These are phyloP conservation scores for Lipomyces japonicus DNA, from an alignment of 805 yeast genomes.

Conservation along the genomic window DNA sequence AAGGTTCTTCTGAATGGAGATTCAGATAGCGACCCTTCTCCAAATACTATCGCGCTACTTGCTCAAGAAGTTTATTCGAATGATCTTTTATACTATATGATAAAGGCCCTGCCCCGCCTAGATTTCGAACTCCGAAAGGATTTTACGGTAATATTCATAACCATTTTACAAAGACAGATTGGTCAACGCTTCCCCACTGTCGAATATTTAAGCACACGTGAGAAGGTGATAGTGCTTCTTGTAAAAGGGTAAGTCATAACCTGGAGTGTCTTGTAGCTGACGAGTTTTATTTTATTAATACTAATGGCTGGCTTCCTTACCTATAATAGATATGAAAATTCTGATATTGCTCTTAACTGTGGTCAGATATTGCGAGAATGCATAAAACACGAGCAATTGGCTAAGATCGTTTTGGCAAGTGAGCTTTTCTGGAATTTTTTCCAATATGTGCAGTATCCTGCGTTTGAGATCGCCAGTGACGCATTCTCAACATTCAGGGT, in stretches of 20 bases:
- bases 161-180: conserved; percentile 71
- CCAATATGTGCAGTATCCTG: conserved; percentile 65
- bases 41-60: conserved; percentile 69
- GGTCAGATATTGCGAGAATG: conserved; percentile 84
- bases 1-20: conserved; percentile 67
- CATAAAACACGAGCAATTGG: conserved; percentile 68
- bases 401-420: conserved; percentile 57
- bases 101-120: conserved; percentile 56
- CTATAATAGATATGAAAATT: conserved; percentile 56
- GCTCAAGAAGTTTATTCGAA: conserved; percentile 75
- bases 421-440: conserved; percentile 74
- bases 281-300: neutral
- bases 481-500: conserved; percentile 67
- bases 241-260: conserved; percentile 38
- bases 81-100: conserved; percentile 62
- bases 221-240: conserved; percentile 59
- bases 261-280: neutral
- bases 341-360: conserved; percentile 66
- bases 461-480: conserved; percentile 89
- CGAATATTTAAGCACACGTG: conserved; percentile 68
- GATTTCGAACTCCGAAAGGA: conserved; percentile 91
- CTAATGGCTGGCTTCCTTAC: conserved; percentile 18
- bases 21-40: conserved; percentile 48
- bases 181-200: conserved; percentile 81
- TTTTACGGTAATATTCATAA: conserved; percentile 66